Percentiles rank a stretch among this genome's conserved stretches.
Evolutionary conservation across 805 yeast genomes (phyloP).

Genomic region (Middelhovenomyces tepae): DNA sequence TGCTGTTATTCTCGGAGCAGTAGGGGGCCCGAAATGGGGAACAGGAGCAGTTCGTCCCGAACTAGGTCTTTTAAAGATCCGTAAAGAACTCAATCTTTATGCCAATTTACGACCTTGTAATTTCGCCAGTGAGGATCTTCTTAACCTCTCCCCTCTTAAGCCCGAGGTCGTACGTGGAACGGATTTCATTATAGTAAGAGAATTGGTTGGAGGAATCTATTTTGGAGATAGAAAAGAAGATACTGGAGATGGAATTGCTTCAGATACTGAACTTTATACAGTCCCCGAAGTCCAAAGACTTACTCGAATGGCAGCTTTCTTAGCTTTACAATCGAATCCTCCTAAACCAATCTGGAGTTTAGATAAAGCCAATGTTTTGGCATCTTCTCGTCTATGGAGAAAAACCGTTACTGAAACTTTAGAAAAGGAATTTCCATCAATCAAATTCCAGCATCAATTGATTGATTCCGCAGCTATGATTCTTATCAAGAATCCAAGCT

Average conservation of each 20-base stretch:
- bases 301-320: conserved; percentile 96
- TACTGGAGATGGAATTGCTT: conserved; percentile 74
- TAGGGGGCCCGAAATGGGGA: conserved; percentile 99
- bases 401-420: conserved; percentile 82
- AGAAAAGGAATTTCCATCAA: conserved; percentile 80
- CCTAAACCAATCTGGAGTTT: conserved; percentile 94
- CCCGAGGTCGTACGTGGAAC: conserved; percentile 82
- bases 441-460: conserved; percentile 83
- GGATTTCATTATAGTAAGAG: conserved; percentile 88
- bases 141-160: conserved; percentile 83
- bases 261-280: conserved; percentile 88
- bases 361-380: conserved; percentile 96
- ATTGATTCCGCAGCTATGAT: conserved; percentile 99
- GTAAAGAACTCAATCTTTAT: conserved; percentile 88
- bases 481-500: conserved; percentile 81
- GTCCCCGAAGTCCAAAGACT: conserved; percentile 91
- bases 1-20: conserved; percentile 96
- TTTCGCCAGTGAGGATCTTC: conserved; percentile 75
- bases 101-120: conserved; percentile 97
- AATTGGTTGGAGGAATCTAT: conserved; percentile 95
- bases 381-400: conserved; percentile 95
- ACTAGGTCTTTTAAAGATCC: conserved; percentile 87
- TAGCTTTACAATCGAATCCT: conserved; percentile 88
- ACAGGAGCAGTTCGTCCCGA: conserved; percentile 95
- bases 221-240: conserved; percentile 95